Evolutionary conservation across 2,329 filamentous ascomycete species (phyloP).

Genomic region (Triangularia verruculosa): DNA sequence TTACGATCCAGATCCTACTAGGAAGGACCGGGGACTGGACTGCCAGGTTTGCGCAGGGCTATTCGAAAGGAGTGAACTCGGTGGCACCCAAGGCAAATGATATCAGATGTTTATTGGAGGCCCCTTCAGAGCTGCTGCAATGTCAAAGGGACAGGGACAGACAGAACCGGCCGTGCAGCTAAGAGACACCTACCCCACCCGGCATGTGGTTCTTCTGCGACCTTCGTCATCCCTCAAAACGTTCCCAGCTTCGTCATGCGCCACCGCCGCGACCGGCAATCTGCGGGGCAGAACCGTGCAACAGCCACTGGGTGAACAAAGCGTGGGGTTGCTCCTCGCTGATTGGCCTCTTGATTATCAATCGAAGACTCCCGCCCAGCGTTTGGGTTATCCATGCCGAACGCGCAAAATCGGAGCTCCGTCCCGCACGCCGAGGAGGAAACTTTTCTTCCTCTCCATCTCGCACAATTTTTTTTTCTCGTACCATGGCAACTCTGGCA

Average conservation of each 20-base stretch:
- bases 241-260: slow-evolving; percentile 12
- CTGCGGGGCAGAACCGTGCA: slow-evolving; percentile 11
- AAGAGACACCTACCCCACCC: background rate
- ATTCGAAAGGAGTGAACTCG: background rate
- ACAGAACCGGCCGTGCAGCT: background rate
- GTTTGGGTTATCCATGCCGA: slow-evolving; percentile 7
- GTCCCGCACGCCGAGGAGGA: slow-evolving; percentile 14
- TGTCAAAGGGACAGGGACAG: background rate
- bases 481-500: slow-evolving; percentile 61
- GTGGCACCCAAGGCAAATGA: background rate
- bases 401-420: slow-evolving; percentile 22
- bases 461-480: background rate
- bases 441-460: slow-evolving; percentile 16
- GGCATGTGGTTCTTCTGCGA: background rate
- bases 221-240: slow-evolving; percentile 17
- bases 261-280: slow-evolving; percentile 14
- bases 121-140: background rate
- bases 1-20: background rate
- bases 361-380: slow-evolving; percentile 5
- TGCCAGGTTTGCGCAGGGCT: background rate
- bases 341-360: background rate
- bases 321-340: background rate
- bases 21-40: too few species aligned
- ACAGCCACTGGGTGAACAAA: background rate
- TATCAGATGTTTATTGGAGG: background rate